Evolutionary conservation across 2,329 filamentous ascomycete species (phyloP).

Genomic region (Monosporascus sp.): DNA sequence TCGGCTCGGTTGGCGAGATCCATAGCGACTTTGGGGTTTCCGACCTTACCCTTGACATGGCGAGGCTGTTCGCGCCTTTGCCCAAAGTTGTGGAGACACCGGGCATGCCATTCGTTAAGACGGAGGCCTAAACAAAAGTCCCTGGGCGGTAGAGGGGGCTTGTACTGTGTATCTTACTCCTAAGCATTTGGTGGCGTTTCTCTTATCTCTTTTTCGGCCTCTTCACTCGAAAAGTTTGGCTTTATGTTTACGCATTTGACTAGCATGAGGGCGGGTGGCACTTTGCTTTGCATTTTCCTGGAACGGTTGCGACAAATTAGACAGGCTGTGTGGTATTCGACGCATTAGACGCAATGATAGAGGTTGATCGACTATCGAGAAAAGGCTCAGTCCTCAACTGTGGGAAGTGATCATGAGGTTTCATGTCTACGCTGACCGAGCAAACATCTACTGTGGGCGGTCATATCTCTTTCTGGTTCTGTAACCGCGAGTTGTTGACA

Average conservation of each 20-base stretch:
- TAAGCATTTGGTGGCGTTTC: slow-evolving; percentile 25
- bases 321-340: slow-evolving; percentile 27
- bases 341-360: slow-evolving; percentile 29
- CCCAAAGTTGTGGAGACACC: slow-evolving; percentile 38
- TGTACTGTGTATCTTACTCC: slow-evolving; percentile 10
- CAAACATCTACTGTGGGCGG: slow-evolving; percentile 12
- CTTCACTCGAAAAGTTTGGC: slow-evolving; percentile 22
- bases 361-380: slow-evolving; percentile 16
- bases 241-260: slow-evolving; percentile 23
- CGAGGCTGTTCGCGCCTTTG: slow-evolving; percentile 62
- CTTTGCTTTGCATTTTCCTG: slow-evolving; percentile 31
- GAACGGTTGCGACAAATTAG: slow-evolving; percentile 27
- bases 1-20: slow-evolving; percentile 64
- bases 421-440: slow-evolving; percentile 21
- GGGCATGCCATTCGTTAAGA: slow-evolving; percentile 37
- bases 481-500: not conserved
- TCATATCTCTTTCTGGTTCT: slow-evolving; percentile 13
- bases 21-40: slow-evolving; percentile 60
- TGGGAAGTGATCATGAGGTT: slow-evolving; percentile 22
- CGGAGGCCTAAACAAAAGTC: slow-evolving; percentile 26
- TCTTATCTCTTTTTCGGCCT: slow-evolving; percentile 21
- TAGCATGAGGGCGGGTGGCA: slow-evolving; percentile 28
- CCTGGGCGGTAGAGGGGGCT: slow-evolving; percentile 4
- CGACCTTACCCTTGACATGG: slow-evolving; percentile 66
- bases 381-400: slow-evolving; percentile 15